Evolutionary conservation across 2,329 filamentous ascomycete genomes (phyloP), one percentile per base, ranked within the genome.

Genomic region (Paraphoma chrysanthemicola): DNA sequence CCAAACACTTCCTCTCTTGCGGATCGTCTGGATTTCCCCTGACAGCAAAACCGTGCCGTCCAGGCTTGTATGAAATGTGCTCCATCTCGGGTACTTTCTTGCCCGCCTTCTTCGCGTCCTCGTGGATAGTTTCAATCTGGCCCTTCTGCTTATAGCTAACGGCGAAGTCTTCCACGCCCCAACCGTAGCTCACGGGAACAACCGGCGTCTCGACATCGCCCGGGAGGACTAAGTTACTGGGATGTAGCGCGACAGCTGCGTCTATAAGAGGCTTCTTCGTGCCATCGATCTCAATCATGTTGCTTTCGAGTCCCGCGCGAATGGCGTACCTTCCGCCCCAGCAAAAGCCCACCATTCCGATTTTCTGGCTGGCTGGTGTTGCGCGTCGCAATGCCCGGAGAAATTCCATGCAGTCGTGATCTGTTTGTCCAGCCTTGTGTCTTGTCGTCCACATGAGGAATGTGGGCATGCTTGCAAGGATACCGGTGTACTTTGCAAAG

Each of bases 201-300:
- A 56, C 53, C 2, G 69, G 28, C 12, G 44, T 48, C 43, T 57
- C 51, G 3, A 66, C 60, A 61, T 79, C 76, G 4, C 64, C 72
- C 1, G 75, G 76, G n/a, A 78, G 18, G 1, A 53, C 59, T 48
- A 79, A 28, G 54, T 77, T 60, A 51, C 73, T 77, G 8, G 76
- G 77, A 60, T 79, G 75, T 50, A 78, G 55, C 2, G 70, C 76
- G 17, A 77, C 75, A 7, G 64, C 73, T 8, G 76, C 75, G 61
- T 78, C 76, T 6, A 78, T 67, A 18, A 78, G 68, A 16, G 75
- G 70, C 14, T 71, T 67, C 59, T 73, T 75, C 28, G 52, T 48
- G 1, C 69, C 74, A n/a, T 74, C 71, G 23, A 74, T 51, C 23
- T 76, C 67, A 44, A 80, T 73, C 70, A 69, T 72, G 52, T 77